A percentile compares a stretch with the other conserved stretches of the same genome.
Evolutionary conservation across 2,329 filamentous ascomycete genomes (phyloP).

Genomic region (Aspergillus nomiae): DNA sequence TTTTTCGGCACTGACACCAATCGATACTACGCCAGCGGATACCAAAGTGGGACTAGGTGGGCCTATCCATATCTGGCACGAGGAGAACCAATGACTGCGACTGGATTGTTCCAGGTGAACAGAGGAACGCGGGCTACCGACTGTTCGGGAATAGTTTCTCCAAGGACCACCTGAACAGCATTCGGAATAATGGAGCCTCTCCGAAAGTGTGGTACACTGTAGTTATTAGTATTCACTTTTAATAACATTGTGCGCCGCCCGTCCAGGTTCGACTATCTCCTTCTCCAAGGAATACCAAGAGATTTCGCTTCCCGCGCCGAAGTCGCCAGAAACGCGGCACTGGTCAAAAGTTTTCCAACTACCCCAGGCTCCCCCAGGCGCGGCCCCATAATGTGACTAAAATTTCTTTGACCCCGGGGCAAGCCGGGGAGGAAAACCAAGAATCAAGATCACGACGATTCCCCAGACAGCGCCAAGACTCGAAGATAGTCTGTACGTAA

Average conservation of each 20-base stretch:
- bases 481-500: neutral
- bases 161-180: neutral
- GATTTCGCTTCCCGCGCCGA: neutral
- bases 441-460: neutral
- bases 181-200: neutral
- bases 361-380: constrained; percentile 1
- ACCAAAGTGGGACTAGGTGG: constrained; percentile 20
- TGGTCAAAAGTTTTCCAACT: neutral
- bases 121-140: constrained; percentile 1
- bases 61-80: neutral
- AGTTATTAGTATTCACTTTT: neutral
- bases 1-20: neutral
- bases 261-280: neutral
- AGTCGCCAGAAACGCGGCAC: constrained; percentile 1
- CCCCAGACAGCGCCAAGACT: neutral
- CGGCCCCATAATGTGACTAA: constrained; percentile 3
- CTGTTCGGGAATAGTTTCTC: constrained; percentile 2
- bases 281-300: neutral
- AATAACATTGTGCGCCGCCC: neutral
- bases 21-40: constrained; percentile 17
- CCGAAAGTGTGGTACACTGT: neutral
- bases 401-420: neutral
- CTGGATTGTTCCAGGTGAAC: neutral
- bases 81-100: neutral
- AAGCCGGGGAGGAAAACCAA: neutral